A percentile compares a stretch with the other conserved stretches of the same genome.
phyloP scores from a whole-genome alignment of 169 alveolate genomes.

The Miamiensis avidus region DNA sequence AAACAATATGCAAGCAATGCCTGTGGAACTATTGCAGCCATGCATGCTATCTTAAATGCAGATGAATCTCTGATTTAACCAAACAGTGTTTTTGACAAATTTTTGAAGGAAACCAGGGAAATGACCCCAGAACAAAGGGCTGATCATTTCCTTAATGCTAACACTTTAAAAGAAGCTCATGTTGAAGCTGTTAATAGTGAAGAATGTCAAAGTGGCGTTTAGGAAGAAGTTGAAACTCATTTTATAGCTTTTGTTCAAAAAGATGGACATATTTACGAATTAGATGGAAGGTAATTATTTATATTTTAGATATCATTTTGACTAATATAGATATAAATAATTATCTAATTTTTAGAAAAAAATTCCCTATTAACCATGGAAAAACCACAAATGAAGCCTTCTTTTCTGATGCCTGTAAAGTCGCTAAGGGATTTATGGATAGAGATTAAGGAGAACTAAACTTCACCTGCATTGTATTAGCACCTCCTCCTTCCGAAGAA shows the following conservation, averaged over 20 bases:
- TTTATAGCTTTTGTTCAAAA: conserved; percentile 65
- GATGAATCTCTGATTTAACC: conserved; percentile 12
- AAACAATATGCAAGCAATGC: conserved; percentile 78
- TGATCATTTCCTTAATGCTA: conserved; percentile 33
- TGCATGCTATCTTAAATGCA: conserved; percentile 67
- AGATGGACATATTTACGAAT: conserved; percentile 73
- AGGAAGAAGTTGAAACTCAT: conserved; percentile 56
- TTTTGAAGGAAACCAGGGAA: conserved; percentile 24
- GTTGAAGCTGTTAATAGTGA: conserved; percentile 52
- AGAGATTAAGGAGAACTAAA: conserved; percentile 65
- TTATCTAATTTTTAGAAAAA: background rate
- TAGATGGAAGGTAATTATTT: conserved; percentile 78
- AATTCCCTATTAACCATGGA: conserved; percentile 63
- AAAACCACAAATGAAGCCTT: conserved; percentile 28
- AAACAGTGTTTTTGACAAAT: conserved; percentile 20
- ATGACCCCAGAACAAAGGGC: conserved; percentile 61
- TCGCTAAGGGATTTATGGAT: conserved; percentile 51
- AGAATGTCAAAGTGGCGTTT: conserved; percentile 45
- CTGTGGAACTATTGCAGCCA: conserved; percentile 81
- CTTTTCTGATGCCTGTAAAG: conserved; percentile 37
- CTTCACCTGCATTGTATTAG: conserved; percentile 64
- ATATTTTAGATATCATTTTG: background rate
- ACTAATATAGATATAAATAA: background rate
- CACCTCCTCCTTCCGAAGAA: conserved; percentile 26
- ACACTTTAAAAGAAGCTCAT: conserved; percentile 47